Percentiles rank a stretch among this genome's conserved stretches.
phyloP scores from a whole-genome alignment of 2,329 filamentous ascomycete species.

The Myriosclerotinia scirpicola region DNA sequence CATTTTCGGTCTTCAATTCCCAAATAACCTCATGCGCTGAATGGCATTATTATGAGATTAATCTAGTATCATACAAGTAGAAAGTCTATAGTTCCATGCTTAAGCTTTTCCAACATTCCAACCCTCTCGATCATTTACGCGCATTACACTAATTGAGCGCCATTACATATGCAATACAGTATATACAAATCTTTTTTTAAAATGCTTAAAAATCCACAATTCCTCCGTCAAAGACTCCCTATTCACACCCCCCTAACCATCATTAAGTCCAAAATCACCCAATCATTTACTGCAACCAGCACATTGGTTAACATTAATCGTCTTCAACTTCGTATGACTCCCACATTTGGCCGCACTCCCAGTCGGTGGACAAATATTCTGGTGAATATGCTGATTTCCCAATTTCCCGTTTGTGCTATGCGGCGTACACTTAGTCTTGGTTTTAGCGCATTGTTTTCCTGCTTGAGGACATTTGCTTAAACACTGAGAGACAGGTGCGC shows the following conservation, averaged over 20 bases:
- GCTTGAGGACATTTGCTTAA: conserved; percentile 1
- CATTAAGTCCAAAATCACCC: neutral
- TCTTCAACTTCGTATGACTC: neutral
- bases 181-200: neutral
- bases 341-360: conserved; percentile 4
- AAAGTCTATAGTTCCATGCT: neutral
- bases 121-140: too few relatives aligned
- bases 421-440: neutral
- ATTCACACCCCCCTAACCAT: neutral
- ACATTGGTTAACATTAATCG: conserved; percentile 2
- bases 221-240: neutral
- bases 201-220: neutral
- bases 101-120: neutral
- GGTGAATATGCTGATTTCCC: neutral
- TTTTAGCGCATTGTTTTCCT: neutral
- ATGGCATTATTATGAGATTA: too few relatives aligned
- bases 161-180: neutral
- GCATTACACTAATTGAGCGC: neutral
- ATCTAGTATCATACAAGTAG: neutral
- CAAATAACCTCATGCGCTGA: neutral
- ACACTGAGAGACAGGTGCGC: conserved; percentile 4
- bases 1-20: neutral
- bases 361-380: conserved; percentile 15
- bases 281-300: conserved; percentile 12
- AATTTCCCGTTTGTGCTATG: neutral